Evolutionary conservation across 2,329 filamentous ascomycete species (phyloP).

Genomic region (Hymenoscyphus scutula): DNA sequence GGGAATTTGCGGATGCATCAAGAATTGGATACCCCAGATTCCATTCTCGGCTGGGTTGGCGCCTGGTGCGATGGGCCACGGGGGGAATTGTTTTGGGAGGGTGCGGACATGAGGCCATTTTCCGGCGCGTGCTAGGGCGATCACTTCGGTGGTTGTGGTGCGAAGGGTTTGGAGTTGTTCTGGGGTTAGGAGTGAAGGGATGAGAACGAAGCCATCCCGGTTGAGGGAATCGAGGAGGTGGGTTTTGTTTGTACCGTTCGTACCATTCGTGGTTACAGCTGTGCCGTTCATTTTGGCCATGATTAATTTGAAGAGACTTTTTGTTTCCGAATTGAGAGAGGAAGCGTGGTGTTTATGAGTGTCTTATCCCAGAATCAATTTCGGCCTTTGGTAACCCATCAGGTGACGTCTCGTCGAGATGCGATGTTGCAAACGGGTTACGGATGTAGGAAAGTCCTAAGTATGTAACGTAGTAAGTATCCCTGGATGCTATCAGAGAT

Average conservation of each 20-base stretch:
- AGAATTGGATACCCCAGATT: slow-evolving; percentile 88
- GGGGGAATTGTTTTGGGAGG: slow-evolving; percentile 86
- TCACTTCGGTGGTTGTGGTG: slow-evolving; percentile 55
- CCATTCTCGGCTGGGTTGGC: slow-evolving; percentile 51
- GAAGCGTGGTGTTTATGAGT: neutral
- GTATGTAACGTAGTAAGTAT: neutral
- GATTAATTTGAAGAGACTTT: neutral
- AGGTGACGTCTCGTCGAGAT: neutral
- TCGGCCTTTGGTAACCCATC: neutral
- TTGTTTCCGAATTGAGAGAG: neutral
- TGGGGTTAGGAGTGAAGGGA: slow-evolving; percentile 61
- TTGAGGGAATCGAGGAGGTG: slow-evolving; percentile 47
- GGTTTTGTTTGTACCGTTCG: slow-evolving; percentile 12
- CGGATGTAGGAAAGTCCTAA: neutral
- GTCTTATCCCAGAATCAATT: neutral
- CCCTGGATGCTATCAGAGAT: too few species aligned
- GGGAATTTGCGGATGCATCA: slow-evolving; percentile 71
- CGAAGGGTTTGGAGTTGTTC: slow-evolving; percentile 58
- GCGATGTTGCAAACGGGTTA: neutral
- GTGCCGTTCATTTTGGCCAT: neutral
- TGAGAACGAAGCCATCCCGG: slow-evolving; percentile 71
- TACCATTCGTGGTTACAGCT: neutral
- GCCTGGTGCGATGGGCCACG: slow-evolving; percentile 58
- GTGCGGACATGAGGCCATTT: slow-evolving; percentile 80
- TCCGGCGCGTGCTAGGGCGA: slow-evolving; percentile 62